These are phyloP conservation scores for Zygoascus bituminiphila DNA, from an alignment of 805 yeast species.

Conservation along the genomic window DNA sequence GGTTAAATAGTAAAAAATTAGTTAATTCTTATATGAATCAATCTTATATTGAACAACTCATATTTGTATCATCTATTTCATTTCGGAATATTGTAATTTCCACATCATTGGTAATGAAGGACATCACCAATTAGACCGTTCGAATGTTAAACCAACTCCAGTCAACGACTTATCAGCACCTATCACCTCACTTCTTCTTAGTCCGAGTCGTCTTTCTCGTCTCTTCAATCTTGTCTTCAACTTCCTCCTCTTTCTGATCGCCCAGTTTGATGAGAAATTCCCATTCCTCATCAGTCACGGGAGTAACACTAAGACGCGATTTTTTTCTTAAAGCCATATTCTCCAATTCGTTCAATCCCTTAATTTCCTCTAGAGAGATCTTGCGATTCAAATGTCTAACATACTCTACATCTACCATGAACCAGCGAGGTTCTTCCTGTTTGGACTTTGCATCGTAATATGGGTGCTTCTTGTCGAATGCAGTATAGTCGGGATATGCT, in stretches of 20 bases:
- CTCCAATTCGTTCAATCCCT: constrained; percentile 26
- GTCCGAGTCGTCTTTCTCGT: no score
- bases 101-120: no score
- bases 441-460: constrained; percentile 43
- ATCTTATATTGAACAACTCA: no score
- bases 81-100: no score
- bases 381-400: constrained; percentile 37
- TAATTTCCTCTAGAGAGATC: constrained; percentile 35
- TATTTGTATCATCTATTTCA: no score
- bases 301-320: constrained; percentile 44
- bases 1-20: no score
- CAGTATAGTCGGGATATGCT: constrained; percentile 28
- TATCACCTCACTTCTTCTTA: no score
- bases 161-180: no score
- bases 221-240: no score
- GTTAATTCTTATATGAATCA: no score
- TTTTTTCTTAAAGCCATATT: constrained; percentile 41
- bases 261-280: constrained; percentile 33
- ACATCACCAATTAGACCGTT: no score
- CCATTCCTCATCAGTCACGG: constrained; percentile 40
- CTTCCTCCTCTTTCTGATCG: constrained; percentile 2
- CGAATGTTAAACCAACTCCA: no score
- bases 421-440: constrained; percentile 42
- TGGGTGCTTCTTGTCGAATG: constrained; percentile 35
- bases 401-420: constrained; percentile 46